Percentiles rank a stretch among this genome's conserved stretches.
These are phyloP conservation scores for Lumnitzera littorea DNA, from an alignment of 345 rosid genomes.

Conservation along the genomic window DNA sequence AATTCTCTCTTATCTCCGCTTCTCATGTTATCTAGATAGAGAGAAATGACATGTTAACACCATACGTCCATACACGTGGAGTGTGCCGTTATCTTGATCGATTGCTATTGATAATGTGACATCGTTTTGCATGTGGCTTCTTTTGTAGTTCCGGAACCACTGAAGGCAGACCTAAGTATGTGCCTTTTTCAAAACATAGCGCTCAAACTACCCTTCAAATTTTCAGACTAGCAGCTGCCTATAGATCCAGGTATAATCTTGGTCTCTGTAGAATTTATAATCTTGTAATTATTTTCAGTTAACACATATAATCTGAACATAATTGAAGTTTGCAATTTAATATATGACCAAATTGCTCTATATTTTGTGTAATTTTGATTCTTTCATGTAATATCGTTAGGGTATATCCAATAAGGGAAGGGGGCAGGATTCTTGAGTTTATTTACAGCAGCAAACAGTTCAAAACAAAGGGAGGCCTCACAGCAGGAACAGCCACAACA, in stretches of 20 bases:
- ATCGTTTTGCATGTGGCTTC: conserved; percentile 3
- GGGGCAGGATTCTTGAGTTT: conserved; percentile 82
- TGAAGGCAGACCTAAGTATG: conserved; percentile 77
- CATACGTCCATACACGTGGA: no score
- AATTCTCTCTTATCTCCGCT: no score
- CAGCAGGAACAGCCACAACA: conserved; percentile 82
- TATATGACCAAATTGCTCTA: no score
- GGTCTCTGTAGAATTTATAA: not conserved
- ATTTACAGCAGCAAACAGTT: conserved; percentile 77
- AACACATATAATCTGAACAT: no score
- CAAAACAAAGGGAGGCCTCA: conserved; percentile 68
- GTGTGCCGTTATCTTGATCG: no score
- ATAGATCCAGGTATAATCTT: conserved; percentile 60
- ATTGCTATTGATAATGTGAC: not conserved
- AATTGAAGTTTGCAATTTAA: no score
- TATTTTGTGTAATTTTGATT: not conserved
- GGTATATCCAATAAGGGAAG: conserved; percentile 66
- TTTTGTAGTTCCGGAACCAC: conserved; percentile 83
- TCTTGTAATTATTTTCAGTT: not conserved
- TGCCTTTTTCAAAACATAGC: conserved; percentile 77
- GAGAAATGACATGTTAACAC: no score
- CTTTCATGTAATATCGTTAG: conserved; percentile 14
- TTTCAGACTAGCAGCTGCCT: conserved; percentile 78
- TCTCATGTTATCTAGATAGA: no score
- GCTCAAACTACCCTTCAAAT: conserved; percentile 72